Base-by-base conservation (phyloP, 805 yeast species). In the Barnettozyma botsteinii region DNA sequence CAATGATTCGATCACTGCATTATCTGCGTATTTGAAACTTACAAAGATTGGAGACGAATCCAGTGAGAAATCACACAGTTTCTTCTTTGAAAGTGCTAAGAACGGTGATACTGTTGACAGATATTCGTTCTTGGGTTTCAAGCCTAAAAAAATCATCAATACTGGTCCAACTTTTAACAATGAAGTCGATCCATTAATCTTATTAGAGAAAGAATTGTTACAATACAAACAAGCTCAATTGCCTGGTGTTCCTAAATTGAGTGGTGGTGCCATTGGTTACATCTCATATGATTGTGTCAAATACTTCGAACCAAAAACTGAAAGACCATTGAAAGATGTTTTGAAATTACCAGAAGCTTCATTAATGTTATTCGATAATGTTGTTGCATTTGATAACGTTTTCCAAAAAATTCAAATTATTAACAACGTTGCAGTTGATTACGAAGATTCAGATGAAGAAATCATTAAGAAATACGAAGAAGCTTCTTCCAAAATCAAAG, bases 241-340 rank as follows among this genome's bases (percentile, higher is more conserved):
- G 37, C 94, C 95, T 0, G 94, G 95, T 31, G 67, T 89, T 36
- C 86, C 96, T 12, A 76, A 73, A 47, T 66, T 88, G 42, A 81
- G 89, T 52, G 98, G 99, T 42, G 99, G 99, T 48, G 98, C 98
- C 6, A 74, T 91, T 40, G 99, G 99, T 2, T 93, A 88, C 59
- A 79, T 93, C 32, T 86, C 97, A 1, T 93, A 93, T 56, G 99
- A 93, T 62, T 93, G 99, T 68, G 84, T 93, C 56, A 85, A 87
- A 59, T 93, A 93, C 63, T 93, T 93, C 51, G 99, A 93, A 65
- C 99, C 99, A 44, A 81, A 73, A 51, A 91, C 98, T 1, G 73
- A 72, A 45, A 75, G 85, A 48, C 72, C 72, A 4, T 69, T 89
- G 51, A 77, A 82, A 50, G 98, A 93, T 60, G 80, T 81, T 1